These are phyloP conservation scores for Didymella arachidicola DNA, from an alignment of 2,329 filamentous ascomycete species.

Conservation along the genomic window DNA sequence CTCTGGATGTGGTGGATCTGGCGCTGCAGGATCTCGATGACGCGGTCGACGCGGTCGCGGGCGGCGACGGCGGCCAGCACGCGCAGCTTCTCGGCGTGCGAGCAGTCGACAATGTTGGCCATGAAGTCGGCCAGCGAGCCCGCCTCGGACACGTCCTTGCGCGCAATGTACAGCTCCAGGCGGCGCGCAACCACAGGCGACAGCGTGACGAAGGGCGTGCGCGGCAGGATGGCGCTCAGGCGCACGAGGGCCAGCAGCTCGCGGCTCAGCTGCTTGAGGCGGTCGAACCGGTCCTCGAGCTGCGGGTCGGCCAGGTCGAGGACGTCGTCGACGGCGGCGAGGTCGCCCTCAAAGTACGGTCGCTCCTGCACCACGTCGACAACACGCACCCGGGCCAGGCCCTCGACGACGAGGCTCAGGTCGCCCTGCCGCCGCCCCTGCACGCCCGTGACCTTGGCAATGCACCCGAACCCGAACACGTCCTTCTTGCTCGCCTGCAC, in stretches of 20 bases:
- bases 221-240: slow-evolving; percentile 82
- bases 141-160: slow-evolving; percentile 82
- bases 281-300: slow-evolving; percentile 75
- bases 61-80: slow-evolving; percentile 83
- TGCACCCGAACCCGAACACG: slow-evolving; percentile 82
- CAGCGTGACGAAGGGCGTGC: slow-evolving; percentile 70
- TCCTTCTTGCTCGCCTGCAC: slow-evolving; percentile 62
- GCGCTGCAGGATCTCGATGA: slow-evolving; percentile 82
- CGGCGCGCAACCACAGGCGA: slow-evolving; percentile 86
- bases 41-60: slow-evolving; percentile 78
- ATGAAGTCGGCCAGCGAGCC: slow-evolving; percentile 94
- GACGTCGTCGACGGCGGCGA: slow-evolving; percentile 74
- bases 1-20: slow-evolving; percentile 86
- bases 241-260: slow-evolving; percentile 86
- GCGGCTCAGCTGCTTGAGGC: slow-evolving; percentile 82
- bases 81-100: slow-evolving; percentile 88
- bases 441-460: slow-evolving; percentile 61
- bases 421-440: slow-evolving; percentile 62
- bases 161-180: slow-evolving; percentile 84
- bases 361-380: slow-evolving; percentile 78
- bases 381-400: slow-evolving; percentile 77
- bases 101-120: slow-evolving; percentile 87
- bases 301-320: slow-evolving; percentile 54
- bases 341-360: slow-evolving; percentile 85
- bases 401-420: slow-evolving; percentile 86